A percentile compares a stretch with the other conserved stretches of the same genome.
These are phyloP conservation scores for Populus trichocarpa DNA, from an alignment of 441 rosid genomes.

Conservation along the genomic window DNA sequence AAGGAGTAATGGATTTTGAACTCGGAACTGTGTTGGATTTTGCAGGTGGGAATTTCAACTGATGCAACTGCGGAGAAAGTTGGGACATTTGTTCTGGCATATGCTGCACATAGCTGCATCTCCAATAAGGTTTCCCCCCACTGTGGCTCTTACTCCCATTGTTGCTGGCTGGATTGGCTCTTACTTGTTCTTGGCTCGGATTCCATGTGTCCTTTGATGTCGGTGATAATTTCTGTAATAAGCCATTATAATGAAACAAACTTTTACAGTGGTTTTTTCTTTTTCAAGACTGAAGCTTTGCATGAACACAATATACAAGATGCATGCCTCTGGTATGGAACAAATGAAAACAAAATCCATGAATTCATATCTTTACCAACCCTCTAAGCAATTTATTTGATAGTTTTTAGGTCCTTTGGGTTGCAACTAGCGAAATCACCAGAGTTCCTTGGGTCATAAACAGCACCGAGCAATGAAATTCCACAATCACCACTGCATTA, in stretches of 20 bases:
- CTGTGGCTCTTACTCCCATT: conserved; percentile 80
- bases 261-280: background rate
- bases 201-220: background rate
- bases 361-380: background rate
- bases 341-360: background rate
- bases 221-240: background rate
- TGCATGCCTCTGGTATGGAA: background rate
- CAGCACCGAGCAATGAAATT: background rate
- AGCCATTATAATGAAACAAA: background rate
- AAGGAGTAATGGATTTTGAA: too few relatives aligned
- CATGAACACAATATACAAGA: background rate
- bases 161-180: conserved; percentile 81
- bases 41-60: conserved; percentile 70
- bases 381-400: background rate
- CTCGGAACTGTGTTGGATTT: background rate
- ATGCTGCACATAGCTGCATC: conserved; percentile 97
- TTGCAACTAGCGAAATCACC: background rate
- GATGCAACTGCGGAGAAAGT: conserved; percentile 75
- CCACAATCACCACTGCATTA: background rate
- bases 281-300: background rate
- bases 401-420: background rate
- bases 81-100: conserved; percentile 80
- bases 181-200: background rate
- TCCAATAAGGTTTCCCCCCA: conserved; percentile 86
- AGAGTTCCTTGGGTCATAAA: background rate